Evolutionary conservation across 139 green algal species (phyloP).

Genomic region (Nannochloris sp.): DNA sequence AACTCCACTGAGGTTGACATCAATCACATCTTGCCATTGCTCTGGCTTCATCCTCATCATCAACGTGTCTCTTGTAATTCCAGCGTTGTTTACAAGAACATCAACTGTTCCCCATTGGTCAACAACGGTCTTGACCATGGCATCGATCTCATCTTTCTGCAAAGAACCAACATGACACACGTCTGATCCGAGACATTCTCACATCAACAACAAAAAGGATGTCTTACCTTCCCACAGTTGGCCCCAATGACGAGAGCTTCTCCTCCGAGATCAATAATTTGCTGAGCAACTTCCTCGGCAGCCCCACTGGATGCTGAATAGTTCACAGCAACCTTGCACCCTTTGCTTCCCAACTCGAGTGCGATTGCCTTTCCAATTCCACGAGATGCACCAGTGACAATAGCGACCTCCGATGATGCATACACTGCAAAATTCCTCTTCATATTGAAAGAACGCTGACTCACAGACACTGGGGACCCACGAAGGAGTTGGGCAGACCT

Average conservation of each 20-base stretch:
- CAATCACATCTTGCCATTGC: constrained; percentile 93
- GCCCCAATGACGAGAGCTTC: constrained; percentile 70
- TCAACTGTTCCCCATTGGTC: constrained; percentile 88
- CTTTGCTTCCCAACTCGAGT: constrained; percentile 60
- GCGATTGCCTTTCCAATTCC: constrained; percentile 91
- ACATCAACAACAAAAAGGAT: not conserved
- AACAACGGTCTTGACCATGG: constrained; percentile 52
- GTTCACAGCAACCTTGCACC: constrained; percentile 76
- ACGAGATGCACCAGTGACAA: constrained; percentile 88
- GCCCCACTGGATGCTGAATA: constrained; percentile 52
- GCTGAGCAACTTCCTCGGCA: constrained; percentile 74
- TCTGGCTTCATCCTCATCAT: constrained; percentile 99
- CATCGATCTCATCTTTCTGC: constrained; percentile 27
- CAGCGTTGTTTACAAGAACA: constrained; percentile 97
- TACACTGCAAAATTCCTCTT: not conserved
- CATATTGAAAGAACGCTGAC: not conserved
- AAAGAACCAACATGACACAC: constrained; percentile 3
- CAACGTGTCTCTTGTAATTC: constrained; percentile 90
- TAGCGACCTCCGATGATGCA: constrained; percentile 39
- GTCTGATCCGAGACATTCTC: not conserved
- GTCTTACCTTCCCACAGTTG: constrained; percentile 52
- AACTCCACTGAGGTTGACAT: constrained; percentile 92
- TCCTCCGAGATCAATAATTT: constrained; percentile 30
- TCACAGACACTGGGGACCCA: constrained; percentile 4
- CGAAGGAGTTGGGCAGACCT: not conserved